Evolutionary conservation across 305 asterid species (phyloP).

Genomic region (Andrographis paniculata): DNA sequence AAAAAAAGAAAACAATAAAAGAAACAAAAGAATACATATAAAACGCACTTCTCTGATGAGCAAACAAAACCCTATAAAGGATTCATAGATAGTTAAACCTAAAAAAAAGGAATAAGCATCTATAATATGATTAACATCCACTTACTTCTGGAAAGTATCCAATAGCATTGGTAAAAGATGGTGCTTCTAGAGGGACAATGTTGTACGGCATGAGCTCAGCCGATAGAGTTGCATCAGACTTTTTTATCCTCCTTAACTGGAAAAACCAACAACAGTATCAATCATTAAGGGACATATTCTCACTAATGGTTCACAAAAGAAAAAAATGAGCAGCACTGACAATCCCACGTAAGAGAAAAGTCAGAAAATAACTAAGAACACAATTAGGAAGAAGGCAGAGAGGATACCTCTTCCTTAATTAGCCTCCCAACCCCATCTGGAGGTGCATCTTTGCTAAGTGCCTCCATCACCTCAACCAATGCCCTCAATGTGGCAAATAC

Average conservation of each 20-base stretch:
- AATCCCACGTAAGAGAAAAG: neutral
- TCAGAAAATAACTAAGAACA: conserved; percentile 14
- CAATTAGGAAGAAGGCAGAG: conserved; percentile 5
- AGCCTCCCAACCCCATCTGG: conserved; percentile 73
- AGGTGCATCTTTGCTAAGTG: conserved; percentile 69
- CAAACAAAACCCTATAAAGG: too few relatives aligned
- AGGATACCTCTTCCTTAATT: conserved; percentile 73
- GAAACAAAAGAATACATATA: too few relatives aligned
- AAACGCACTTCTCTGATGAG: too few relatives aligned
- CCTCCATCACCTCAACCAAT: conserved; percentile 92
- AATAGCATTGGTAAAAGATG: conserved; percentile 74
- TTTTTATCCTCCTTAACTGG: conserved; percentile 81
- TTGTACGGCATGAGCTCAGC: conserved; percentile 71
- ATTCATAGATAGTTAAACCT: neutral
- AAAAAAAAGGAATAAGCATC: conserved; percentile 4
- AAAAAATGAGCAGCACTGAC: too few relatives aligned
- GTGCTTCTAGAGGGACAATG: conserved; percentile 88
- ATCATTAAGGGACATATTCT: too few relatives aligned
- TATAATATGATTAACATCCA: conserved; percentile 6
- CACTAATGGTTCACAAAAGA: too few relatives aligned
- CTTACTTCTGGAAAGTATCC: conserved; percentile 94
- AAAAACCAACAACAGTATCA: conserved; percentile 15
- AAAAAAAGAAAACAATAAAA: too few relatives aligned
- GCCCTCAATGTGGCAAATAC: conserved; percentile 88
- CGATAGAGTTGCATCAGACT: conserved; percentile 46